Evolutionary conservation across 176 grass and related monocot genomes (phyloP), one percentile per base, ranked within the genome.

Genomic region (Guadua angustifolia): DNA sequence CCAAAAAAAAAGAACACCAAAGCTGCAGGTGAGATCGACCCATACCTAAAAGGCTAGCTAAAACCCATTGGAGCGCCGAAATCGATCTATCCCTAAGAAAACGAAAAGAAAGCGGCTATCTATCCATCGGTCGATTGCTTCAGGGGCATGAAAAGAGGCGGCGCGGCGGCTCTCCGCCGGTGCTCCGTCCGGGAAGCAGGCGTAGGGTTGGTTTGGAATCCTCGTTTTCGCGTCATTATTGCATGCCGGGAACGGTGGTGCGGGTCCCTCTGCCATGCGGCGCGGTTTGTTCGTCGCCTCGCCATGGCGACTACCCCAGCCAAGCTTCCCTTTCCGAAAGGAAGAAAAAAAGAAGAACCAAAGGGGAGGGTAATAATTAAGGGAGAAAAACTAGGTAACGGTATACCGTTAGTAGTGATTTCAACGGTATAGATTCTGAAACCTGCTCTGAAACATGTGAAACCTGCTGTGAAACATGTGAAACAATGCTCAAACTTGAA

Each of bases 151-250:
- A 9, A 76, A 59, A 75, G 50, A 33, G 47, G 1, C 14, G 18
- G 18, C 7, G 19, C 7, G 19, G 55, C 29, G n/a, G 4, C 18
- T 36, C n/a, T n/a, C n/a, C 35, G 35, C 35, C 38, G 73, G 77
- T 53, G 78, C 78, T 69, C 78, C 64, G 2, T 56, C 33, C 33
- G 47, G 33, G 78, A 42, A 16, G 79, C 65, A 78, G 57, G 3
- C 18, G 52, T 21, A 4, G 12, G 19, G 3, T 43, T 38, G 3
- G 33, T 38, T 57, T n/a, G 74, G 55, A 4, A 60, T 17, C 55
- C 36, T 77, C n/a, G 40, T 78, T 32, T 19, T 40, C 22, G n/a
- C 57, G 57, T 45, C 57, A 64, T 79, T 49, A 33, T 79, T 64
- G 59, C 76, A 79, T 64, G 75, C 39, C 33, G 50, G 32, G 4